phyloP scores from a whole-genome alignment of 495 filamentous ascomycete species.

The Aeminium ludgeri region DNA sequence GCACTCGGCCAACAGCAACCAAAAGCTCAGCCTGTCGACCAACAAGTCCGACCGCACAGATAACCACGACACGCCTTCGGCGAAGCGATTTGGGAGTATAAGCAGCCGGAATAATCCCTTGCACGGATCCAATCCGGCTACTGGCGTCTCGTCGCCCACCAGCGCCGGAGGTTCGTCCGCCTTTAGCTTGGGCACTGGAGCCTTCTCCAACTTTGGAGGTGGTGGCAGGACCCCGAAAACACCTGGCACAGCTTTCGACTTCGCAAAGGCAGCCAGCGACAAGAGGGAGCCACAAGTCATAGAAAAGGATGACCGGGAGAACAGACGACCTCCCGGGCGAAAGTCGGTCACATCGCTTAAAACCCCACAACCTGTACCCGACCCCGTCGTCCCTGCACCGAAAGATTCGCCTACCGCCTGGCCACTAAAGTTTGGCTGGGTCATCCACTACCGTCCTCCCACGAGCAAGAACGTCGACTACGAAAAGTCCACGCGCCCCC shows the following conservation, averaged over 20 bases:
- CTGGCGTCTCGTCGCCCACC: conserved; percentile 67
- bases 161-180: conserved; percentile 64
- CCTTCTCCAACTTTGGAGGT: conserved; percentile 90
- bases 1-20: conserved; percentile 36
- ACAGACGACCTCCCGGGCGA: conserved; percentile 4
- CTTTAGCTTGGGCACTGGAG: conserved; percentile 85
- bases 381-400: conserved; percentile 31
- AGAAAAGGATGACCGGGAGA: conserved; percentile 13
- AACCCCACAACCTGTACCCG: conserved; percentile 11
- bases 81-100: conserved; percentile 59
- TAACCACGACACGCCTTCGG: conserved; percentile 43
- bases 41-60: conserved; percentile 41
- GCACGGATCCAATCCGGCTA: conserved; percentile 45
- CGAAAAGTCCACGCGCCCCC: conserved; percentile 81
- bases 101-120: conserved; percentile 74
- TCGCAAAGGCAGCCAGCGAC: conserved; percentile 29
- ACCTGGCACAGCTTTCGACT: conserved; percentile 63
- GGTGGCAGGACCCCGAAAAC: conserved; percentile 73
- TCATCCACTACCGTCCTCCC: conserved; percentile 90
- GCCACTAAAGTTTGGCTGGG: conserved; percentile 69
- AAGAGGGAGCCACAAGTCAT: conserved; percentile 12
- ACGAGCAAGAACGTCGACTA: conserved; percentile 96
- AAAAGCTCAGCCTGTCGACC: conserved; percentile 81
- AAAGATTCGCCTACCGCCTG: conserved; percentile 13
- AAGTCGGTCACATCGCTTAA: conserved; percentile 6